These are phyloP conservation scores for Acephala macrosclerotiorum DNA, from an alignment of 2,329 filamentous ascomycete genomes.

Conservation along the genomic window DNA sequence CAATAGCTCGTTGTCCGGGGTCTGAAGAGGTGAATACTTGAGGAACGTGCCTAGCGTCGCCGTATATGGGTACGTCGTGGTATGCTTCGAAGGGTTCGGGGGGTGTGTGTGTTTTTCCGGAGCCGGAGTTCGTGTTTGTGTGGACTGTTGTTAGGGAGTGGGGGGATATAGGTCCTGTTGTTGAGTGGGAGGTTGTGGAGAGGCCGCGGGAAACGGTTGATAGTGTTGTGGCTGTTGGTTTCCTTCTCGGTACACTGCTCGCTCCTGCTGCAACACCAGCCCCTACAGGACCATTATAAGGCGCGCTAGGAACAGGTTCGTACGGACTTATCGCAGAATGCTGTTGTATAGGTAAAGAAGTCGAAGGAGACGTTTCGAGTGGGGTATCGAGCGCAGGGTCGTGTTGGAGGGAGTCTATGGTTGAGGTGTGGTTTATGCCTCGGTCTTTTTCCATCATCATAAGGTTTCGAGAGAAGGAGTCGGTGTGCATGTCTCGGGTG, in stretches of 20 bases:
- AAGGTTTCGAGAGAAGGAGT: slow-evolving; percentile 31
- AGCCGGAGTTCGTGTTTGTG: neutral
- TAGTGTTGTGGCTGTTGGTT: slow-evolving; percentile 27
- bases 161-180: slow-evolving; percentile 12
- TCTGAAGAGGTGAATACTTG: slow-evolving; percentile 21
- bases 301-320: slow-evolving; percentile 25
- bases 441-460: slow-evolving; percentile 33
- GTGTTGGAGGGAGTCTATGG: slow-evolving; percentile 1
- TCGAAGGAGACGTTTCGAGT: neutral
- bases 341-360: slow-evolving; percentile 23
- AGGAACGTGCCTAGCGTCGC: slow-evolving; percentile 30
- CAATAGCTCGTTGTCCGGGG: neutral
- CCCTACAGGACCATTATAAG: slow-evolving; percentile 22
- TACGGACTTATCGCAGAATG: slow-evolving; percentile 28
- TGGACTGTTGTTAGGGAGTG: slow-evolving; percentile 8
- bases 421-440: slow-evolving; percentile 10
- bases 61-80: slow-evolving; percentile 33
- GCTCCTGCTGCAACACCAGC: slow-evolving; percentile 7
- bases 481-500: slow-evolving; percentile 28
- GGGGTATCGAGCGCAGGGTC: neutral
- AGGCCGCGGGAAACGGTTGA: slow-evolving; percentile 29
- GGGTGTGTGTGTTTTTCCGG: neutral
- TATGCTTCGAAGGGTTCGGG: slow-evolving; percentile 27
- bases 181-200: slow-evolving; percentile 15
- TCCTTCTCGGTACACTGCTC: slow-evolving; percentile 29